Percentiles rank a stretch among this genome's conserved stretches.
Conservation (phyloP, 495 filamentous ascomycete genomes). For the Lepidopterella palustris region DNA sequence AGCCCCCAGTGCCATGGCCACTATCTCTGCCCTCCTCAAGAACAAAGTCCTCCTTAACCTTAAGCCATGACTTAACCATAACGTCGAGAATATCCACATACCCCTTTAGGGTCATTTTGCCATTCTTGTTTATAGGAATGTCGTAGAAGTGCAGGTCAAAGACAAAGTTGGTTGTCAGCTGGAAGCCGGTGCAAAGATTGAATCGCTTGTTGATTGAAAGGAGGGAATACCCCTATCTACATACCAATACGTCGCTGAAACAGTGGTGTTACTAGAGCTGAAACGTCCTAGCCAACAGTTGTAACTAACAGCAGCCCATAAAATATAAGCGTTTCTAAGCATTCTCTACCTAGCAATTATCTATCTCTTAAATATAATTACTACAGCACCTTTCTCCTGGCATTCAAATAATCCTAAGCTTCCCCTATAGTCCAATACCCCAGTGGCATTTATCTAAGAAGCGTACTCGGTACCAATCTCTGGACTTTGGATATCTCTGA, state of each 20-base stretch:
- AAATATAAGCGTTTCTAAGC: constrained; percentile 5
- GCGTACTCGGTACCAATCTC: background rate
- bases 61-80: constrained; percentile 13
- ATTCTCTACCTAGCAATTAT: constrained; percentile 1
- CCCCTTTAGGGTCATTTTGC: constrained; percentile 10
- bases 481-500: background rate
- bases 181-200: too few relatives aligned
- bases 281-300: too few relatives aligned
- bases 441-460: background rate
- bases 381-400: constrained; percentile 4
- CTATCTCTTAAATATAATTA: constrained; percentile 10
- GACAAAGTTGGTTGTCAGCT: too few relatives aligned
- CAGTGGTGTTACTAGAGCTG: too few relatives aligned
- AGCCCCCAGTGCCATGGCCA: constrained; percentile 1
- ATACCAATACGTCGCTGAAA: too few relatives aligned
- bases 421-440: constrained; percentile 1
- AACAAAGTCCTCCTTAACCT: constrained; percentile 3
- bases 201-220: too few relatives aligned
- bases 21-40: constrained; percentile 16
- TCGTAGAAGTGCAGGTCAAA: constrained; percentile 10
- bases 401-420: constrained; percentile 9
- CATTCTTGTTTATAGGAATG: constrained; percentile 12
- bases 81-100: constrained; percentile 15
- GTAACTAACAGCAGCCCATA: constrained; percentile 9
- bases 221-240: too few relatives aligned